These are phyloP conservation scores for Podila verticillata DNA, from an alignment of 192 early-diverging fungal genomes.

Conservation along the genomic window DNA sequence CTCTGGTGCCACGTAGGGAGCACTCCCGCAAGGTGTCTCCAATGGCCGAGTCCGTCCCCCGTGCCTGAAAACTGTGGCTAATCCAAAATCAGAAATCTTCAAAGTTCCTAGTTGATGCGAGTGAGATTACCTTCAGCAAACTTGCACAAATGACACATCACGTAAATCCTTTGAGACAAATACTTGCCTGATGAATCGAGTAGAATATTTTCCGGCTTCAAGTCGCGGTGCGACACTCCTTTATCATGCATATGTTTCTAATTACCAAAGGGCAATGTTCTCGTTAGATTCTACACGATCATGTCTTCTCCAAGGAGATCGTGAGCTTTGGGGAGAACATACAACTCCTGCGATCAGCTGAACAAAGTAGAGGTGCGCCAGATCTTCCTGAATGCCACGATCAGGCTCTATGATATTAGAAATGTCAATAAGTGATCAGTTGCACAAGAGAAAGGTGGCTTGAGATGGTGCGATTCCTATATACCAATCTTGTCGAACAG, in stretches of 20 bases:
- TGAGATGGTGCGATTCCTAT: no score
- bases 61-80: constrained; percentile 71
- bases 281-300: neutral
- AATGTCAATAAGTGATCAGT: neutral
- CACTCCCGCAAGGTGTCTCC: constrained; percentile 76
- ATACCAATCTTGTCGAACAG: constrained; percentile 78
- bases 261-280: neutral
- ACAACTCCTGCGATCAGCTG: constrained; percentile 77
- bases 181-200: constrained; percentile 40
- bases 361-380: constrained; percentile 78
- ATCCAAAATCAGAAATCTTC: constrained; percentile 79
- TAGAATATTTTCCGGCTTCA: constrained; percentile 79
- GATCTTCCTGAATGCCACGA: constrained; percentile 73
- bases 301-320: neutral
- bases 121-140: neutral
- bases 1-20: constrained; percentile 76
- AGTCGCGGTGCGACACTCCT: constrained; percentile 69
- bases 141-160: neutral
- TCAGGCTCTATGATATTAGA: constrained; percentile 59
- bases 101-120: constrained; percentile 61
- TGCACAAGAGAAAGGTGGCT: neutral
- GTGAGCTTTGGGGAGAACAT: neutral
- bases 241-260: constrained; percentile 48
- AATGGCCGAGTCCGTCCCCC: constrained; percentile 64
- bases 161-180: neutral